Base-by-base conservation (phyloP, 176 grass and related monocot genomes). In the Tillandsia fasciculata region DNA sequence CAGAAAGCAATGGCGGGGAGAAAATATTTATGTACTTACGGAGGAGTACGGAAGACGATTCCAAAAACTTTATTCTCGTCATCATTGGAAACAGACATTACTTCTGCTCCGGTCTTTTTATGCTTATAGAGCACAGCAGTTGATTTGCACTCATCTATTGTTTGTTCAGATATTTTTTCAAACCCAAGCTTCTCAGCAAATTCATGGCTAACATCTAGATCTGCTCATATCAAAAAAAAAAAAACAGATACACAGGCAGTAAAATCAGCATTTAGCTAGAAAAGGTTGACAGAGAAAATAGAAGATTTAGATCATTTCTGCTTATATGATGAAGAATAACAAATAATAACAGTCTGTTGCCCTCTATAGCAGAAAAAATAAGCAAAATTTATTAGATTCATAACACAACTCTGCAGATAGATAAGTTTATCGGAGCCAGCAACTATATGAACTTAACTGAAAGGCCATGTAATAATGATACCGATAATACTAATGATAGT, bases 1-100 rank as follows among this genome's bases (percentile, higher is more conserved):
- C 2, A 70, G 65, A 54, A 26, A 77, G 51, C 26, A 48, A 67
- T 7, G 4, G 6, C 5, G 33, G 33, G 33, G 33, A 71, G 67
- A 64, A 72, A 47, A 48, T 78, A 28, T 8, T 4, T 17, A 70
- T 64, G 17, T 48, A 85, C 89, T 88, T 84, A 99, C 94, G 94
- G 94, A 70, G 94, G 94, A 71, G 94, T 99, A 59, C 94, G 90
- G 64, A 93, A 99, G 51, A 99, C 94, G 75, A 99, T 88, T 64
- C 89, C 94, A 11, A 99, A 99, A 15, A 93, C 94, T 85, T 93
- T 99, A 68, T 99, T 99, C 78, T 88, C 94, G 53, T 99, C 94
- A 0, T 88, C 87, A 20, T 99, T 99, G 76, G 76, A 80, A 57
- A 99, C 74, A 51, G 90, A 99, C 94, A 99, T 93, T 73, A 99